Evolutionary conservation across 768 basidiomycete genomes (phyloP).

Genomic region (Dioszegia hungarica): DNA sequence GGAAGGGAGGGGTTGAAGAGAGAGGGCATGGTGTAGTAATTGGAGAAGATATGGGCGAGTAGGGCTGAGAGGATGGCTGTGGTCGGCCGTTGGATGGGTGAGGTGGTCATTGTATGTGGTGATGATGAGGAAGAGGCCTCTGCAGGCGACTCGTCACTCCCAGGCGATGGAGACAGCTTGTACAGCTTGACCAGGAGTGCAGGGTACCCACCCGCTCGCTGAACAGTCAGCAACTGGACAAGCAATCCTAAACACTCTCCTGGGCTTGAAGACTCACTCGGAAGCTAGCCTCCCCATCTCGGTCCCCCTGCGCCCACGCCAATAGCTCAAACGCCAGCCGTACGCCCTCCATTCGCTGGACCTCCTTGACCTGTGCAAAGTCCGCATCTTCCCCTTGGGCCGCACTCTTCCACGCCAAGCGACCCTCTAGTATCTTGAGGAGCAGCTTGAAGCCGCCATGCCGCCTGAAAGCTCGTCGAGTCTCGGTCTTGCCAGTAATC

Average conservation of each 20-base stretch:
- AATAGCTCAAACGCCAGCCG: constrained; percentile 29
- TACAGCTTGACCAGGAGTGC: constrained; percentile 5
- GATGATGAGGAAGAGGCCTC: not conserved
- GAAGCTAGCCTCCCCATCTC: constrained; percentile 20
- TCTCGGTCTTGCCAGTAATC: constrained; percentile 9
- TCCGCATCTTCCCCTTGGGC: constrained; percentile 12
- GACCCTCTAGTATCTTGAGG: constrained; percentile 4
- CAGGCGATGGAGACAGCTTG: not conserved
- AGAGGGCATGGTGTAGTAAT: constrained; percentile 35
- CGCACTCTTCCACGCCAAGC: constrained; percentile 14
- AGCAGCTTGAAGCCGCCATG: constrained; percentile 28
- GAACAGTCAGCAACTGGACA: not conserved
- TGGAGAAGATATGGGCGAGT: constrained; percentile 36
- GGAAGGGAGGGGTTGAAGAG: constrained; percentile 14
- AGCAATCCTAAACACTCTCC: too few relatives aligned
- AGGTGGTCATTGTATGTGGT: not conserved
- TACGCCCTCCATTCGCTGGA: constrained; percentile 38
- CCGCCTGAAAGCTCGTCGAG: constrained; percentile 32
- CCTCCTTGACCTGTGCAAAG: constrained; percentile 31
- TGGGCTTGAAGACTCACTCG: constrained; percentile 25
- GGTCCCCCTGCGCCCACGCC: constrained; percentile 26
- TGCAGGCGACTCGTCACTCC: not conserved
- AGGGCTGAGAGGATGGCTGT: constrained; percentile 32
- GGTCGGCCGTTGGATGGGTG: not conserved
- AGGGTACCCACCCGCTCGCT: constrained; percentile 6